Base-by-base conservation (phyloP, 768 basidiomycete species). In the Suillus bovinus region DNA sequence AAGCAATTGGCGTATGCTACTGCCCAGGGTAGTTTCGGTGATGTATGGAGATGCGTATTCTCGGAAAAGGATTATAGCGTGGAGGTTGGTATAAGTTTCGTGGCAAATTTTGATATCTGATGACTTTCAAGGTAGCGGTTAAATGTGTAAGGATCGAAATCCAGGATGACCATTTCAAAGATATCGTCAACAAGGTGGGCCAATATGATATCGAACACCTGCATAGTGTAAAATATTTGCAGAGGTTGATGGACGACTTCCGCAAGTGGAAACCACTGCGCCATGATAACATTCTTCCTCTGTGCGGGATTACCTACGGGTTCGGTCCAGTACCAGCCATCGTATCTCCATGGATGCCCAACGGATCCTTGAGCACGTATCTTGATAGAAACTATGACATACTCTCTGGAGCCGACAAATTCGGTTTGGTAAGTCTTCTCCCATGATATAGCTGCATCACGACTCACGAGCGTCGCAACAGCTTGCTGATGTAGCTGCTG, bases 211-310 rank as follows among this genome's bases (percentile, higher is more conserved):
- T 22, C 14, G 17, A 53, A 22, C 13, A 53, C n/a, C 20, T 7
- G 31, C 4, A 22, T 34, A n/a, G 34, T 22, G 34, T 14, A 3
- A 34, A 14, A n/a, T 8, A 8, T n/a, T 52, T 52, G 10, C 31
- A 52, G 50, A 52, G 50, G 20, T 31, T 52, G 11, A 52, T 34
- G 33, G 4, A 54, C 4, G 53, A 54, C 14, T 54, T 54, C 33
- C 8, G 5, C 33, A 54, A 54, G 33, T 54, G 53, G 53, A 34
- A 22, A 54, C 53, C 44, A 34, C 73, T 81, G 1, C 67, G 71
- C 8, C 79, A 81, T 66, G 76, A 77, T n/a, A 69, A 80, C 56
- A 70, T 81, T 29, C 64, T 81, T 33, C 68, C 72, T 31, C 66
- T 81, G 1, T 71, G 70, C 57, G 79, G 79, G 14, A 74, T 72